These are phyloP conservation scores for Wickerhamiella allomyrinae DNA, from an alignment of 805 yeast species.

Conservation along the genomic window DNA sequence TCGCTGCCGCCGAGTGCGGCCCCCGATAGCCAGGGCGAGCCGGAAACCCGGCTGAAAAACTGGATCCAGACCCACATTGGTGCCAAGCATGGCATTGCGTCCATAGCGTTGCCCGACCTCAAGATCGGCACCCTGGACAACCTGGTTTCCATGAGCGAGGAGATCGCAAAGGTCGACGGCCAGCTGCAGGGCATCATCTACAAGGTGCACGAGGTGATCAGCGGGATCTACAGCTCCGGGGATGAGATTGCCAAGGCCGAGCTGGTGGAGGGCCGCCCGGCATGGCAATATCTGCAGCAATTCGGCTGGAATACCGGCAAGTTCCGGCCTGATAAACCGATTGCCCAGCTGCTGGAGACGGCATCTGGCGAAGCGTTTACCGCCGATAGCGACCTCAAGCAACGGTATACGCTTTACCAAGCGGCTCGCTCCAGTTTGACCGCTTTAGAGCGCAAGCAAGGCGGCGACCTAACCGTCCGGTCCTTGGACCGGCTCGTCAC, in stretches of 20 bases:
- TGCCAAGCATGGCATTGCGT: slow-evolving; percentile 36
- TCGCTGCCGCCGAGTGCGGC: slow-evolving; percentile 38
- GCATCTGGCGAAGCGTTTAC: slow-evolving; percentile 67
- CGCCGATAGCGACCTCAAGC: slow-evolving; percentile 71
- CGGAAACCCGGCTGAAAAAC: slow-evolving; percentile 25
- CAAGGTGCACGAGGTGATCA: slow-evolving; percentile 65
- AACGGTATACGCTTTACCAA: slow-evolving; percentile 60
- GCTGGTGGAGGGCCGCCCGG: slow-evolving; percentile 37
- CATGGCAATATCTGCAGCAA: slow-evolving; percentile 50
- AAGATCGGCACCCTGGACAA: slow-evolving; percentile 92
- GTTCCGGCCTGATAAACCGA: slow-evolving; percentile 71
- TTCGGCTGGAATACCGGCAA: slow-evolving; percentile 84
- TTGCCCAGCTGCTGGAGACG: slow-evolving; percentile 54
- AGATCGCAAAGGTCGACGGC: slow-evolving; percentile 65
- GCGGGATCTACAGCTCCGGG: slow-evolving; percentile 27
- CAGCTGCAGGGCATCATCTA: slow-evolving; percentile 55
- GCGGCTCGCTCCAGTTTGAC: slow-evolving; percentile 69
- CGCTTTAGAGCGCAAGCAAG: slow-evolving; percentile 83
- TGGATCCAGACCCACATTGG: slow-evolving; percentile 23
- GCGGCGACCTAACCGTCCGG: slow-evolving; percentile 84
- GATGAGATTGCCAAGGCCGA: slow-evolving; percentile 32
- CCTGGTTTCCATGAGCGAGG: slow-evolving; percentile 81
- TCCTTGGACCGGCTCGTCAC: slow-evolving; percentile 81
- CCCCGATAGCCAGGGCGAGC: slow-evolving; percentile 24
- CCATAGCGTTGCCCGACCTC: slow-evolving; percentile 61